Conservation (phyloP, 2,329 filamentous ascomycete species). For the Cladosporium sp. region DNA sequence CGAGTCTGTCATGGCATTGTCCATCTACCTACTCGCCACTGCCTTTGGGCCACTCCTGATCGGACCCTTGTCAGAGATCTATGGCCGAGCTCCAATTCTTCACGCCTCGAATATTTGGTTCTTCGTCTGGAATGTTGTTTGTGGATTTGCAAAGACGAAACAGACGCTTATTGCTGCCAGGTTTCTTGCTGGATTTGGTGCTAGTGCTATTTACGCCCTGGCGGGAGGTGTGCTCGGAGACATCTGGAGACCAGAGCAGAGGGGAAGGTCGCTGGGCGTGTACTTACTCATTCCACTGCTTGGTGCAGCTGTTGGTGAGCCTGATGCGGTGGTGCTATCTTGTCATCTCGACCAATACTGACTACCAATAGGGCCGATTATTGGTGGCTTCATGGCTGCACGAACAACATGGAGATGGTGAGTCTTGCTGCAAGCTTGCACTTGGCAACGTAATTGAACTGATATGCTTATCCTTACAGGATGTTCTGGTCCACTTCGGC, state of each 20-base stretch:
- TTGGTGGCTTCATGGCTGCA: slow-evolving; percentile 61
- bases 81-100: slow-evolving; percentile 32
- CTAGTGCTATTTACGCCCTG: slow-evolving; percentile 34
- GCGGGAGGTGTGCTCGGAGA: slow-evolving; percentile 45
- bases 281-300: slow-evolving; percentile 62
- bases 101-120: slow-evolving; percentile 36
- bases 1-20: slow-evolving; percentile 29
- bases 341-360: too few species aligned
- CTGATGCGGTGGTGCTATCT: too few species aligned
- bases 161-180: slow-evolving; percentile 34
- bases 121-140: slow-evolving; percentile 34
- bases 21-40: slow-evolving; percentile 36
- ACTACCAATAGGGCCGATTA: slow-evolving; percentile 61
- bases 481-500: slow-evolving; percentile 66
- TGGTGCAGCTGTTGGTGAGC: slow-evolving; percentile 51
- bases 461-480: neutral
- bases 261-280: slow-evolving; percentile 59
- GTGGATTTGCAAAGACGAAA: slow-evolving; percentile 32
- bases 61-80: slow-evolving; percentile 35
- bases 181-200: slow-evolving; percentile 35
- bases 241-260: slow-evolving; percentile 57
- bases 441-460: neutral
- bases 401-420: slow-evolving; percentile 66
- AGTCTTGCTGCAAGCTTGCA: neutral
- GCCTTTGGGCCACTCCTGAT: slow-evolving; percentile 34